Evolutionary conservation across 2,329 filamentous ascomycete species (phyloP), one percentile per base, ranked within the genome.

Genomic region (Davidsoniella virescens): DNA sequence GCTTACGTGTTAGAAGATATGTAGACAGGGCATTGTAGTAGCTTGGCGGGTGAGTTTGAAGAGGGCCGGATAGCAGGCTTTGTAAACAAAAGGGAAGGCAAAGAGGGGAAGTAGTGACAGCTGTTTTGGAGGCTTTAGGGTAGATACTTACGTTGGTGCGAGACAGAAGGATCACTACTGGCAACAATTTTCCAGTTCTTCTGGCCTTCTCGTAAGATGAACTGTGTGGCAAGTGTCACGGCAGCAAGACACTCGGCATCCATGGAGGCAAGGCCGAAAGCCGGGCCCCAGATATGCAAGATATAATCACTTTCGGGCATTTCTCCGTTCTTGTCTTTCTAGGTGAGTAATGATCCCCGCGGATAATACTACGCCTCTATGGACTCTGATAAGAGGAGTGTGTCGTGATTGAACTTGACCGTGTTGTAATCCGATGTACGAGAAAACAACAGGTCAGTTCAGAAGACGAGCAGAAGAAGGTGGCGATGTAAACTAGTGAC

Each of bases 261-360:
- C 59, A 96, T 83, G 41, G 92, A 96, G 12, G 90, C 82, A 42
- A 95, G 76, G 39, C 80, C 80, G 63, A 94, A 94, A 39, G 85
- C 88, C 50, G 87, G 81, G 46, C 88, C 88, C 82, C 88, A 94
- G 60, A 94, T 75, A 66, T 94, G 84, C 54, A 98, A 76, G 66
- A 90, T 77, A 42, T 42, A 52, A 17, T 52, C 51, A 23, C 39
- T 38, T n/a, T 52, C 50, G 14, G 44, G 44, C 50, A 52, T 52
- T 12, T 25, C 25, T 33, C 12, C 12, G 29, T 33, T 33, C 12
- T 33, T 12, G 29, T 9, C 12, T 33, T 33, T 3, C 29, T 33
- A 1, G 29, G 29, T 9, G 29, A 33, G 7, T 12, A 33, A 33
- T 33, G 12, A 9, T 33, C 29, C 29, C 29, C 4, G 29, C 29